These are phyloP conservation scores for Leptodermis oblonga DNA, from an alignment of 257 asterid genomes.

Conservation along the genomic window DNA sequence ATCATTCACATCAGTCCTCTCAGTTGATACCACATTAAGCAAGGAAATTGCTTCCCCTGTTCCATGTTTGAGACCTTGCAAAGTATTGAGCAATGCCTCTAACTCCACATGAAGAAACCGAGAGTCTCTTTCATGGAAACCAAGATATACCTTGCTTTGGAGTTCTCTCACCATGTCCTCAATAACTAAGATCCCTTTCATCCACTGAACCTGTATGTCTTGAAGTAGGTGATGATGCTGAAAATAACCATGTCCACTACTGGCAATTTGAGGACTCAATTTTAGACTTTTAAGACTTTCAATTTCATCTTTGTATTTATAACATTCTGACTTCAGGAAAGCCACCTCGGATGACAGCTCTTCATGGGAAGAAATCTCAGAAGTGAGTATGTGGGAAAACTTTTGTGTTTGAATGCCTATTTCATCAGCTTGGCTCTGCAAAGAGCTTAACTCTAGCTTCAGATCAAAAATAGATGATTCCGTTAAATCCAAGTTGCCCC, in stretches of 20 bases:
- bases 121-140: slow-evolving; percentile 50
- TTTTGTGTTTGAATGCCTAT: slow-evolving; percentile 61
- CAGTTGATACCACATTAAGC: slow-evolving; percentile 25
- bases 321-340: slow-evolving; percentile 61
- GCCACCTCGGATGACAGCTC: slow-evolving; percentile 62
- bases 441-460: slow-evolving; percentile 70
- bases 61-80: slow-evolving; percentile 55
- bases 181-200: slow-evolving; percentile 45
- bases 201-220: slow-evolving; percentile 39
- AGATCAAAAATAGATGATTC: slow-evolving; percentile 72
- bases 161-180: slow-evolving; percentile 65
- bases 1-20: slow-evolving; percentile 33
- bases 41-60: slow-evolving; percentile 34
- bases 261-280: slow-evolving; percentile 36
- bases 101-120: slow-evolving; percentile 55
- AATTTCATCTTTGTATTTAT: slow-evolving; percentile 58
- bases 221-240: slow-evolving; percentile 37
- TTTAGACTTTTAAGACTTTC: slow-evolving; percentile 46
- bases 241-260: slow-evolving; percentile 24
- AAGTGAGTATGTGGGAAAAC: slow-evolving; percentile 42
- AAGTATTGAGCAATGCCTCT: slow-evolving; percentile 49
- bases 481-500: slow-evolving; percentile 68
- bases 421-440: slow-evolving; percentile 72
- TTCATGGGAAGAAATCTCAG: slow-evolving; percentile 64
- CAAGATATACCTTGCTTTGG: slow-evolving; percentile 45